Evolutionary conservation across 164 flowering plant species (phyloP), one percentile per base, ranked within the genome.

Genomic region (Aristolochia fimbriata): DNA sequence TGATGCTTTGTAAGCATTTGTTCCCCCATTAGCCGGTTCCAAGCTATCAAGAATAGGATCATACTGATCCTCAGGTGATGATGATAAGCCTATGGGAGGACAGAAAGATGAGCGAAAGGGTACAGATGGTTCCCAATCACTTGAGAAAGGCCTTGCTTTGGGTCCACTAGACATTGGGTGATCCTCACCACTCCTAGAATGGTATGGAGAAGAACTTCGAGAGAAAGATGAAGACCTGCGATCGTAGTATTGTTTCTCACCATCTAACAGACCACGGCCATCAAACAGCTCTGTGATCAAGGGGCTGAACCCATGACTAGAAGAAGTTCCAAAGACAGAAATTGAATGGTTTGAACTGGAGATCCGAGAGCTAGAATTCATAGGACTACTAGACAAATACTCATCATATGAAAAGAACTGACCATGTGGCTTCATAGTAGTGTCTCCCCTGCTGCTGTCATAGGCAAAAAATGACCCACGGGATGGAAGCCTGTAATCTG

Each of bases 101-200:
- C 52, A 55, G 59, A 79, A 76, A 9, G 95, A 85, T 60, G 97
- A 86, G 47, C 82, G 77, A 65, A 91, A 88, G 57, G 93, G 93
- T 47, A 68, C 79, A 68, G 99, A 91, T 58, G 86, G 85, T 68
- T 78, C 88, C 94, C 90, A 83, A 64, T 69, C 77, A 70, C 72
- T 49, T 47, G 73, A 55, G 59, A 67, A 56, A 60, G 70, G 56
- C 67, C 73, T 63, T 24, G 61, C 10, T 58, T 54, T 65, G 46
- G 57, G 55, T 55, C 67, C 74, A 60, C 63, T 55, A 50, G 73
- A 61, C 11, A 12, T 23, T 22, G 22, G 14, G 23, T 63, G 58
- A 43, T 64, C 67, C 55, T 51, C 33, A 27, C 63, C 78, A 61
- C 67, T 54, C 43, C 68, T 66, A 47, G 76, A 69, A 61, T 62